phyloP scores from a whole-genome alignment of 2,329 filamentous ascomycete species.

The Pseudogymnoascus sp. region DNA sequence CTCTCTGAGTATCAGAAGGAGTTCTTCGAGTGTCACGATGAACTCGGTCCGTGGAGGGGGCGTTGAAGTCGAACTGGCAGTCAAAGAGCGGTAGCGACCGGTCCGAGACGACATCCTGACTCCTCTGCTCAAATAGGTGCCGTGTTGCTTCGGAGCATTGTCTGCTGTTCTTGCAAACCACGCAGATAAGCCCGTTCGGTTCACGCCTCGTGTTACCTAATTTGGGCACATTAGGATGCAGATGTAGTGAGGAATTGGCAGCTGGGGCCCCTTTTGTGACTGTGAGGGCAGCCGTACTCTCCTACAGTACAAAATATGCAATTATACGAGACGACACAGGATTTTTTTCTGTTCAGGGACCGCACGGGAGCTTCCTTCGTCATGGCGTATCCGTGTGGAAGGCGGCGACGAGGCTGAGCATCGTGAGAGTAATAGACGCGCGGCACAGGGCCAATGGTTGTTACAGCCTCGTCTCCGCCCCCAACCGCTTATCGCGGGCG shows the following conservation, averaged over 20 bases:
- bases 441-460: constrained; percentile 3
- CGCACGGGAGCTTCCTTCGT: constrained; percentile 1
- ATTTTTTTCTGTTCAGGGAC: background rate
- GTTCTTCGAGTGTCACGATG: constrained; percentile 47
- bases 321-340: background rate
- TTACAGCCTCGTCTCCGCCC: constrained; percentile 1
- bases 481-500: background rate
- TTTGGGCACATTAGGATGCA: background rate
- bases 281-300: background rate
- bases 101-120: constrained; percentile 43
- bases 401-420: constrained; percentile 3
- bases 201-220: constrained; percentile 5
- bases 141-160: background rate
- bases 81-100: constrained; percentile 56
- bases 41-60: constrained; percentile 50
- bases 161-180: background rate
- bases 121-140: constrained; percentile 1
- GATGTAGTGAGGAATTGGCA: background rate
- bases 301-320: background rate
- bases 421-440: constrained; percentile 2
- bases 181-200: background rate
- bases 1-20: constrained; percentile 31
- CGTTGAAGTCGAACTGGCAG: constrained; percentile 43
- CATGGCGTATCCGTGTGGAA: constrained; percentile 1
- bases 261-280: background rate